These are phyloP conservation scores for Colletotrichum sp. DNA, from an alignment of 2,329 filamentous ascomycete genomes.

Conservation along the genomic window DNA sequence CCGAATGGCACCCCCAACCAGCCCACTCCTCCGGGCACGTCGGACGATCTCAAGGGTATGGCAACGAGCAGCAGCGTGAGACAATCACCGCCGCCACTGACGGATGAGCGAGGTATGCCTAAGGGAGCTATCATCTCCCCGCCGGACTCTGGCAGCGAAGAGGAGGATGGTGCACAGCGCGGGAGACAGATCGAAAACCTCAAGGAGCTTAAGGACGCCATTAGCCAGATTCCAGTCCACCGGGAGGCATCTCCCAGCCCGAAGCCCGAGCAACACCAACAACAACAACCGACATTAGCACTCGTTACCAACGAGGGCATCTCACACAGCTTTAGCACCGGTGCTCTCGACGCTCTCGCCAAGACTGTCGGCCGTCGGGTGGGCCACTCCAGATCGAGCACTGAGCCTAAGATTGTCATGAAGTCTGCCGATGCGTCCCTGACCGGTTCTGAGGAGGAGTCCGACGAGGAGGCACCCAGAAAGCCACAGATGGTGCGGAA, in stretches of 20 bases:
- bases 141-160: constrained; percentile 90
- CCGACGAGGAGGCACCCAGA: constrained; percentile 52
- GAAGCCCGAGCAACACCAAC: constrained; percentile 5
- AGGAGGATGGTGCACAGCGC: constrained; percentile 57
- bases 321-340: constrained; percentile 54
- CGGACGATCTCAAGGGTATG: constrained; percentile 54
- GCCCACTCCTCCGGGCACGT: constrained; percentile 54
- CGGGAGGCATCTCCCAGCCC: constrained; percentile 60
- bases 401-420: constrained; percentile 56
- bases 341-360: constrained; percentile 46
- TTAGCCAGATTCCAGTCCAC: constrained; percentile 78
- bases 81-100: constrained; percentile 84
- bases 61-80: constrained; percentile 67
- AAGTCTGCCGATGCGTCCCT: constrained; percentile 55
- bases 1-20: constrained; percentile 38
- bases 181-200: constrained; percentile 57
- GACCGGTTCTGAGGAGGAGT: constrained; percentile 66
- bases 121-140: constrained; percentile 88
- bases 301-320: constrained; percentile 38
- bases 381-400: constrained; percentile 59
- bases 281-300: constrained; percentile 27
- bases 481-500: constrained; percentile 97
- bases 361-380: constrained; percentile 43
- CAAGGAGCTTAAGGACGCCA: constrained; percentile 80
- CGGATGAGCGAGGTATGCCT: constrained; percentile 75